phyloP scores from a whole-genome alignment of 352 stramenopile genomes.

The Phytophthora lateralis region DNA sequence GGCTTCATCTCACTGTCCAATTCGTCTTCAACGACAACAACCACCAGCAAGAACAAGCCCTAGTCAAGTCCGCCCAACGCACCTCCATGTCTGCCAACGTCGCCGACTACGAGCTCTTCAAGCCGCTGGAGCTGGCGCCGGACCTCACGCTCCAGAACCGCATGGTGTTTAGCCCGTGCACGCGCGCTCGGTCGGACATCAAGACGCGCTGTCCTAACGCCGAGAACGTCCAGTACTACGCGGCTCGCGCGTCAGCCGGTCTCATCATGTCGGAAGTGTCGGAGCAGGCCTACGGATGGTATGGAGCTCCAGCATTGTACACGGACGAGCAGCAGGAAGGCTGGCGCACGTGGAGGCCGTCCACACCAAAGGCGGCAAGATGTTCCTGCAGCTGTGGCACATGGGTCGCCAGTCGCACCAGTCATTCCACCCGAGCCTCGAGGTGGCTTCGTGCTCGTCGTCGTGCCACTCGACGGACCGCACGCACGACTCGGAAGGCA shows the following conservation, averaged over 20 bases:
- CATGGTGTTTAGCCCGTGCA: constrained; percentile 54
- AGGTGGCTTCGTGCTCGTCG: constrained; percentile 57
- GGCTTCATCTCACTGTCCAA: constrained; percentile 16
- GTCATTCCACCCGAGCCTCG: constrained; percentile 32
- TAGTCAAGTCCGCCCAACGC: neutral
- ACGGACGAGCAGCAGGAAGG: constrained; percentile 29
- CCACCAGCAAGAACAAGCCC: neutral
- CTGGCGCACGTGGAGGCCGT: constrained; percentile 29
- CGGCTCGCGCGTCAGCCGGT: constrained; percentile 23
- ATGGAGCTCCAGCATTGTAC: constrained; percentile 50
- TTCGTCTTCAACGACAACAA: constrained; percentile 8
- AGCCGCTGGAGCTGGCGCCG: constrained; percentile 34
- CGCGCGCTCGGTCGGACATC: constrained; percentile 29
- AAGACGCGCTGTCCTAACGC: constrained; percentile 29
- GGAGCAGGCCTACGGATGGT: constrained; percentile 36
- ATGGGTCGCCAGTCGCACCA: constrained; percentile 56
- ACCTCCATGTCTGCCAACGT: constrained; percentile 27
- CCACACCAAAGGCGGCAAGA: constrained; percentile 36
- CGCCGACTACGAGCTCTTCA: constrained; percentile 50
- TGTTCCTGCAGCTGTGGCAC: constrained; percentile 84
- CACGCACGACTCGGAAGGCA: constrained; percentile 36
- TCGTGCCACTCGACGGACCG: constrained; percentile 34
- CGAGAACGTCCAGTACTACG: constrained; percentile 47
- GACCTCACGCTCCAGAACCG: constrained; percentile 46
- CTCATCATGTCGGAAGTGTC: constrained; percentile 42